Base-by-base conservation (phyloP, 2,329 filamentous ascomycete species). In the Knoxdaviesia proteae region DNA sequence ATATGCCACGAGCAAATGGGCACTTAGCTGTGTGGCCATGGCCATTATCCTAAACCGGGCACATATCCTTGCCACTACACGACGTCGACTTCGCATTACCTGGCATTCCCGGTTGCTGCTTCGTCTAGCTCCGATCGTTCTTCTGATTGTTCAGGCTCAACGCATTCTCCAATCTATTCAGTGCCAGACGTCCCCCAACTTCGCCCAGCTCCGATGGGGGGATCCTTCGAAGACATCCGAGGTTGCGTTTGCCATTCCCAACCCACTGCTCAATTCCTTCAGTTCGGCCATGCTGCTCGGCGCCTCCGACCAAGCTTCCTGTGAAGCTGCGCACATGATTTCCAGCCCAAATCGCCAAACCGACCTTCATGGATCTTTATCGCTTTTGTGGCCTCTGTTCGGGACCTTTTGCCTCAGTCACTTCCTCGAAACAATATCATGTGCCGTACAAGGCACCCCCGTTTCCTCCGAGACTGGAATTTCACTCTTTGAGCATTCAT, bases 401-500 rank as follows among this genome's bases (percentile, higher is more conserved):
- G 61, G 79, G 36, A 77, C 74, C 0, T 67, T 78, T 36, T 77
- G 74, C 45, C 55, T 82, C 2, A 87, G 84, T 50, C 84, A 94
- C 54, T 88, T 96, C 50, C 63, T 94, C 20, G 90, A 96, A 58
- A 90, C 84, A 0, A 62, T 96, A 7, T 80, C 80, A 4, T 93
- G 84, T 56, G 84, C 88, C 7, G 69, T 96, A 6, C 84, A 94
- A 56, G 88, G 88, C 33, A 75, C 81, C 3, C 71, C 75, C 3
- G 72, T 84, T 0, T 74, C 81, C 48, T 80, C 83, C 0, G 90
- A 96, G 60, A 92, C 84, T 1, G 87, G 86, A 11, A 94, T 96
- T 83, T 94, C 87, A 0, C 71, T 94, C 2, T 94, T 96, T 52
- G 90, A 98, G 56, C 87, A 94, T 54, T 94, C 87, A 0, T 67